These are phyloP conservation scores for Carex sylvatica DNA, from an alignment of 202 grass and related monocot species.

Conservation along the genomic window DNA sequence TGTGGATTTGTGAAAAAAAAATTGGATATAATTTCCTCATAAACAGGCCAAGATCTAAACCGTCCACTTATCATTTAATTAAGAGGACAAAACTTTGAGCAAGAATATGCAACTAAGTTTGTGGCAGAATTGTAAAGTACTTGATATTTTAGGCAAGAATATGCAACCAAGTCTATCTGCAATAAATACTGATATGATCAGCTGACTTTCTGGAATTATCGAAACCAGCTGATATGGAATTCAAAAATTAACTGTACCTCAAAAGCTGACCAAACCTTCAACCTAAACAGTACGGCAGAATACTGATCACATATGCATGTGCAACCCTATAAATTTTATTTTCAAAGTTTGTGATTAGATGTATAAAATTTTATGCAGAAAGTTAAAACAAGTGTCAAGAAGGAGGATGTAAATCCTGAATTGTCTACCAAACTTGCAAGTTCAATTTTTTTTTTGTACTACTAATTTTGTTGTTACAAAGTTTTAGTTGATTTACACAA, in stretches of 20 bases:
- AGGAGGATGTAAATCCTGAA: slow-evolving; percentile 64
- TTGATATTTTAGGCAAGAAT: not conserved
- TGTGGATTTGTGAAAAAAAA: too few relatives aligned
- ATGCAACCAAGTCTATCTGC: too few relatives aligned
- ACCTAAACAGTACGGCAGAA: not conserved
- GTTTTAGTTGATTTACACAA: not conserved
- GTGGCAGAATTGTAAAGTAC: not conserved
- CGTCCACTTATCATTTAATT: not conserved
- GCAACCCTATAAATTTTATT: too few relatives aligned
- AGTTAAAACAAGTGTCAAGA: slow-evolving; percentile 68
- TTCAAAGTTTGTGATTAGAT: not conserved
- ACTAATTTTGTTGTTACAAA: not conserved
- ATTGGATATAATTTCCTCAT: too few relatives aligned
- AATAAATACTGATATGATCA: too few relatives aligned
- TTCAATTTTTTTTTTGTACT: not conserved
- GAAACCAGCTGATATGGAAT: not conserved
- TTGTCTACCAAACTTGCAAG: slow-evolving; percentile 65
- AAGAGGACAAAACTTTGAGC: not conserved
- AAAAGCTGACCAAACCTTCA: not conserved
- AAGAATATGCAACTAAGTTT: not conserved
- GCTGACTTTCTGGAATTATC: not conserved
- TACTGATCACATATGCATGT: not conserved
- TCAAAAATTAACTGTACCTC: not conserved
- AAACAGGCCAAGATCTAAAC: too few relatives aligned
- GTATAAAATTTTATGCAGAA: slow-evolving; percentile 41